Evolutionary conservation across 768 basidiomycete genomes (phyloP).

Genomic region (Amanita rubescens): DNA sequence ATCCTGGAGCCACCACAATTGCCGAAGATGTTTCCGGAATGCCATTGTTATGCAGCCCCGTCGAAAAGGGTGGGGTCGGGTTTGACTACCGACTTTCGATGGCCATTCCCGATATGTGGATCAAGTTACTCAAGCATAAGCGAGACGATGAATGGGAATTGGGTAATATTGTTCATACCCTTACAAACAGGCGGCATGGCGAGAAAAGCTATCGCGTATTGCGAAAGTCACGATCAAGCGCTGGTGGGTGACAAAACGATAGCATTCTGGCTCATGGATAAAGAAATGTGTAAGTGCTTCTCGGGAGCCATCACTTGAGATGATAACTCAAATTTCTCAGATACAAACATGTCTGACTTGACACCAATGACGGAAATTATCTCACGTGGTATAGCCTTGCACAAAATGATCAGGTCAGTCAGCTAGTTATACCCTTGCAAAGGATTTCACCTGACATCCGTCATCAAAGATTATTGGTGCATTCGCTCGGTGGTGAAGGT

Average conservation of each 20-base stretch:
- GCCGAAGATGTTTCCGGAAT: conserved; percentile 99
- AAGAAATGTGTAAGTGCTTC: conserved; percentile 87
- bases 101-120: conserved; percentile 99
- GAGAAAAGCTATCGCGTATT: conserved; percentile 92
- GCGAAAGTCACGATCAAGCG: conserved; percentile 97
- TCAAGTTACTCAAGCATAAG: conserved; percentile 94
- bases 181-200: conserved; percentile 81
- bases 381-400: conserved; percentile 83
- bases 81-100: conserved; percentile 98
- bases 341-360: conserved; percentile 91
- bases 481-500: conserved; percentile 92
- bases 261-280: conserved; percentile 99
- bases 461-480: conserved; percentile 68
- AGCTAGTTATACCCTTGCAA: neutral
- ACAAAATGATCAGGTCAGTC: conserved; percentile 92
- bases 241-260: conserved; percentile 98
- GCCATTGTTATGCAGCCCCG: conserved; percentile 86
- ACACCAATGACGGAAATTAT: conserved; percentile 77
- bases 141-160: conserved; percentile 85
- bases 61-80: conserved; percentile 79
- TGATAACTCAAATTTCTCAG: conserved; percentile 28
- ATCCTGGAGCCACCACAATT: conserved; percentile 79
- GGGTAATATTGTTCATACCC: conserved; percentile 76
- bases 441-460: neutral
- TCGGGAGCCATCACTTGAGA: neutral